These are phyloP conservation scores for Beauveria sp. DNA, from an alignment of 2,329 filamentous ascomycete genomes.

Conservation along the genomic window DNA sequence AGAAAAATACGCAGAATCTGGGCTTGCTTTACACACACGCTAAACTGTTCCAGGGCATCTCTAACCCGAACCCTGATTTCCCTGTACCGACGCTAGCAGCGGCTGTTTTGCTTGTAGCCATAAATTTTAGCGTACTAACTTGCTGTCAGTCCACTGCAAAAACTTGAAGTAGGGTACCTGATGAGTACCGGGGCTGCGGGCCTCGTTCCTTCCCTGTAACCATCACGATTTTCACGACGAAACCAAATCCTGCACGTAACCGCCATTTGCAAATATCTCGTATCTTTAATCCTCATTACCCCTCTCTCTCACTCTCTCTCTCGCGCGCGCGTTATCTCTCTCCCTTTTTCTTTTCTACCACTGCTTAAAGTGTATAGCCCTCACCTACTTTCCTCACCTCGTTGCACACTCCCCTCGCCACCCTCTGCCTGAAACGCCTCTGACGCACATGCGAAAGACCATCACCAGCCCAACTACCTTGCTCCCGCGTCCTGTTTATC, in stretches of 20 bases:
- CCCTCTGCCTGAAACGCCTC: constrained; percentile 4
- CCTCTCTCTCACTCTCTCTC: neutral
- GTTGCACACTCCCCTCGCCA: neutral
- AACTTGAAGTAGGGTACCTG: no score
- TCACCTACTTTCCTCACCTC: neutral
- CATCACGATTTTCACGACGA: no score
- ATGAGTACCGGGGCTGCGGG: no score
- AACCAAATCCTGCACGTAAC: no score
- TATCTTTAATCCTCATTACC: no score
- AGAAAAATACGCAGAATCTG: neutral
- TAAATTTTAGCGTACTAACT: no score
- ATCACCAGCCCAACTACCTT: neutral
- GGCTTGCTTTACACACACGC: neutral
- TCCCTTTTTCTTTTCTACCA: no score
- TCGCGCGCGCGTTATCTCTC: neutral
- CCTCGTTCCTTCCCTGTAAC: no score
- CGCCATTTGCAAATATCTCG: no score
- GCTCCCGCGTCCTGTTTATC: neutral
- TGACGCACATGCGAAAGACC: neutral
- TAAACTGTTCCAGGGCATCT: neutral
- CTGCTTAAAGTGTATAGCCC: no score
- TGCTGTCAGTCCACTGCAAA: no score
- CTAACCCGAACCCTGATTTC: neutral
- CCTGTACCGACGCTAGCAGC: constrained; percentile 7
- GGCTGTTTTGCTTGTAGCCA: neutral